phyloP scores from a whole-genome alignment of 2,329 filamentous ascomycete genomes.

The Macrophomina tecta region DNA sequence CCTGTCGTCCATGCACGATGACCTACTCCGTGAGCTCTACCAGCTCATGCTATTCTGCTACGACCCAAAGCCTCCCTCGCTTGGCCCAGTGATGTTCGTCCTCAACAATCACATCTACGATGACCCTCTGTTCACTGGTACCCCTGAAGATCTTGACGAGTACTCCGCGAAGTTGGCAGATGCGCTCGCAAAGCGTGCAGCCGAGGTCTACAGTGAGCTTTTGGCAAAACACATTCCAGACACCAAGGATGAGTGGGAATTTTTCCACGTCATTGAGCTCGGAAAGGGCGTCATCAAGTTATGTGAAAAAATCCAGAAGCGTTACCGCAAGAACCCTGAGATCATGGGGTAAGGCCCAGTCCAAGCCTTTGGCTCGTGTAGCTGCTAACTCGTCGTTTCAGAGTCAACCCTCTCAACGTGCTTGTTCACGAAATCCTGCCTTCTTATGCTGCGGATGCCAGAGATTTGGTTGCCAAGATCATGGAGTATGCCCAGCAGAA shows the following conservation, averaged over 20 bases:
- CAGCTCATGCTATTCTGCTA: slow-evolving; percentile 87
- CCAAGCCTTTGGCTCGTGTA: slow-evolving; percentile 29
- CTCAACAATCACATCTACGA: slow-evolving; percentile 81
- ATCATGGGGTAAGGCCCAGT: slow-evolving; percentile 70
- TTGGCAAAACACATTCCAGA: slow-evolving; percentile 81
- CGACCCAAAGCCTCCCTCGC: slow-evolving; percentile 81
- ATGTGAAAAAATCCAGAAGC: slow-evolving; percentile 87
- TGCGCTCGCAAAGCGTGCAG: slow-evolving; percentile 75
- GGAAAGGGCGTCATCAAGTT: slow-evolving; percentile 85
- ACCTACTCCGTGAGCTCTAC: slow-evolving; percentile 84
- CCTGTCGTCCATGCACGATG: slow-evolving; percentile 77
- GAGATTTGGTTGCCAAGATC: slow-evolving; percentile 82
- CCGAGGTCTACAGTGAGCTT: slow-evolving; percentile 78
- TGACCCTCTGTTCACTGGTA: slow-evolving; percentile 76
- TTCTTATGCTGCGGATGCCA: slow-evolving; percentile 86
- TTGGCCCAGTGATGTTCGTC: slow-evolving; percentile 80
- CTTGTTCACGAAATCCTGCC: slow-evolving; percentile 85
- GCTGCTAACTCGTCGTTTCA: slow-evolving; percentile 31
- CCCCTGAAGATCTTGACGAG: slow-evolving; percentile 71
- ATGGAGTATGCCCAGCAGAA: slow-evolving; percentile 73
- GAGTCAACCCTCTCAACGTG: slow-evolving; percentile 68
- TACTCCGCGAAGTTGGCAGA: slow-evolving; percentile 76
- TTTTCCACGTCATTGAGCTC: slow-evolving; percentile 86
- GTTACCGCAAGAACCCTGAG: slow-evolving; percentile 85
- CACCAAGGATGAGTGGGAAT: slow-evolving; percentile 84